Base-by-base conservation (phyloP, 192 early-diverging fungal species). In the Jimgerdemannia lactiflua region DNA sequence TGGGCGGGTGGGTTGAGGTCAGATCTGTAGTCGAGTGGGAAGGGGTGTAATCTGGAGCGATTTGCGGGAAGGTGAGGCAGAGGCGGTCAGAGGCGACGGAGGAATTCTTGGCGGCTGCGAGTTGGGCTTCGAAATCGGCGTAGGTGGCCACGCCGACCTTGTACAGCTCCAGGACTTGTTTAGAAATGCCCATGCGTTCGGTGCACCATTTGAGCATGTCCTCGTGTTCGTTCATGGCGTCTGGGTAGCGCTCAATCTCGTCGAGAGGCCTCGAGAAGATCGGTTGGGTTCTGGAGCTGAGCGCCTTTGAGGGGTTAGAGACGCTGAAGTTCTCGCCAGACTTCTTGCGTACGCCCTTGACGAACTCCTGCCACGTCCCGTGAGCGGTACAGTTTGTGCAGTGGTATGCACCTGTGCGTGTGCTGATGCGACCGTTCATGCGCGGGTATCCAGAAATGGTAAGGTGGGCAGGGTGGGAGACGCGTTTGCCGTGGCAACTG, bases 351-450 rank as follows among this genome's bases (percentile, higher is more conserved):
- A 77, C 82, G 39, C 79, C 42, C 68, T 65, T 74, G 2, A 82
- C 49, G 64, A 90, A 92, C 39, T 90, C 87, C 4, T 83, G 78
- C 89, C 90, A 92, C 10, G 78, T 64, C 0, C 91, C 89, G 64
- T 87, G 81, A 64, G 80, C 80, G 72, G 83, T 79, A 76, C 91
- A 92, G 39, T 78, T 81, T 2, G 83, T 83, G 70, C 91, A 92
- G 49, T 84, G 76, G 82, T 86, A 92, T 14, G 74, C 75, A 4
- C 91, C 89, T 2, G 84, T 87, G 43, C 75, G 65, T 17, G 85
- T 79, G 64, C 83, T 80, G 7, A 92, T 76, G 39, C 86, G 84
- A 4, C 87, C 89, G 49, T 82, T 80, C 75, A 87, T 89, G n/a
- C 73, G 75, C 29, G 29, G 29, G 29, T 29, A 29, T 29, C 29